phyloP scores from a whole-genome alignment of 495 filamentous ascomycete genomes.

The Hypoxylon lenormandii region DNA sequence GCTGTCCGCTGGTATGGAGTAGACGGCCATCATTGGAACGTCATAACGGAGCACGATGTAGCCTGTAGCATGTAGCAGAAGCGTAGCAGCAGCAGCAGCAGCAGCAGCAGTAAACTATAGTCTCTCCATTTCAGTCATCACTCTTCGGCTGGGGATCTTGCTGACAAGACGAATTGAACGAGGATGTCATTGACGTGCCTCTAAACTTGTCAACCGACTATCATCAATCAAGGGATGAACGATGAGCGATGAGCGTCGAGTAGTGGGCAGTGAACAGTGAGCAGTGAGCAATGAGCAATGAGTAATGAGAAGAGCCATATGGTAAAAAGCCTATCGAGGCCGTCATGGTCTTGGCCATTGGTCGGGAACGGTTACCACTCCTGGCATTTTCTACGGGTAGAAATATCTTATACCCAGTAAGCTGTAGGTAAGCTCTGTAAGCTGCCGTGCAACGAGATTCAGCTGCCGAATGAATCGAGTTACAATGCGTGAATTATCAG shows the following conservation, averaged over 20 bases:
- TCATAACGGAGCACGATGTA: conserved; percentile 45
- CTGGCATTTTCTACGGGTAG: conserved; percentile 5
- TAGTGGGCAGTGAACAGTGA: too few relatives aligned
- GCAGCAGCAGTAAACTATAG: conserved; percentile 3
- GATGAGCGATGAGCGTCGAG: too few relatives aligned
- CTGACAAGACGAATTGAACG: conserved; percentile 24
- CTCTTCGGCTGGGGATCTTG: conserved; percentile 19
- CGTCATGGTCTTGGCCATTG: background rate
- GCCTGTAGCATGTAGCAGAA: too few relatives aligned
- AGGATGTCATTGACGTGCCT: conserved; percentile 27
- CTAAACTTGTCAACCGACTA: background rate
- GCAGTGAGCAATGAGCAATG: too few relatives aligned
- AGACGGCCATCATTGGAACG: conserved; percentile 28
- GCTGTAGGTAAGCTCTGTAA: conserved; percentile 7
- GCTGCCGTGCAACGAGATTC: conserved; percentile 31
- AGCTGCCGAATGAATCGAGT: conserved; percentile 28
- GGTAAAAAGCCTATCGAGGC: too few relatives aligned
- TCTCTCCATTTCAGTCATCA: conserved; percentile 26
- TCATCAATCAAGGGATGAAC: too few relatives aligned
- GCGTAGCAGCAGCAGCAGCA: background rate
- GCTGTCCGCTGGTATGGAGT: conserved; percentile 26
- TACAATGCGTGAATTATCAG: conserved; percentile 32
- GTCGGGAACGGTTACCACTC: conserved; percentile 28
- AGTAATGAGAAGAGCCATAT: too few relatives aligned
- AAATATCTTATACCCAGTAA: background rate